Base-by-base conservation (phyloP, 2,329 filamentous ascomycete species). In the Rachicladosporium sp. region DNA sequence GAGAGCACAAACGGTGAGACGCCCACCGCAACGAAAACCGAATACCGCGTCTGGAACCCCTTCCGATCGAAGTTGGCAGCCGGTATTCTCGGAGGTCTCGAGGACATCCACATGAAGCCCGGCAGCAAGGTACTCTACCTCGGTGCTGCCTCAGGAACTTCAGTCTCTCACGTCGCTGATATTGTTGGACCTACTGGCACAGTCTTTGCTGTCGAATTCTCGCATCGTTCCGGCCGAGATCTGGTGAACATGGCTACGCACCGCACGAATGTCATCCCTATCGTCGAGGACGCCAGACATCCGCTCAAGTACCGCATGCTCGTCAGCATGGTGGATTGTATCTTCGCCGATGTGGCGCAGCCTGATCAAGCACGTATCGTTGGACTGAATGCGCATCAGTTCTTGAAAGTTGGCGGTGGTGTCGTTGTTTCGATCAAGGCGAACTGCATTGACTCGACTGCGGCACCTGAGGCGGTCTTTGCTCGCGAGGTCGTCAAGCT, bases 161-260 rank as follows among this genome's bases (percentile, higher is more conserved):
- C 86, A 33, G 80, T 84, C 49, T 80, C 75, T 40, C 80, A 85
- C 65, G 80, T 84, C 50, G 78, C 80, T 46, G 80, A 85, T 65
- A 85, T 98, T 47, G 91, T 96, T 53, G 91, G 91, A 34, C 87
- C 88, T 37, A 91, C 85, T 41, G 91, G 91, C 61, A 89, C 82
- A 52, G 91, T 98, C 60, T 94, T 89, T 64, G 89, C 89, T 42
- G 93, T 98, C 58, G 91, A 98, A 70, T 98, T 98, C 76, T 93
- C 85, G 34, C 89, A 95, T 70, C 82, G 93, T 58, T 93, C 86
- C 48, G 91, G 93, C 49, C 83, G 93, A 71, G 91, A 98, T 66
- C 73, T 98, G 58, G 93, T 98, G 69, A 93, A 93, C 73, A 98
- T 98, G 91, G 91, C 91, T 41, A 94, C 89, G 45, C 91, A 94